Evolutionary conservation across 148 eudicot species (phyloP).

Genomic region (Salicornia ramosissima): DNA sequence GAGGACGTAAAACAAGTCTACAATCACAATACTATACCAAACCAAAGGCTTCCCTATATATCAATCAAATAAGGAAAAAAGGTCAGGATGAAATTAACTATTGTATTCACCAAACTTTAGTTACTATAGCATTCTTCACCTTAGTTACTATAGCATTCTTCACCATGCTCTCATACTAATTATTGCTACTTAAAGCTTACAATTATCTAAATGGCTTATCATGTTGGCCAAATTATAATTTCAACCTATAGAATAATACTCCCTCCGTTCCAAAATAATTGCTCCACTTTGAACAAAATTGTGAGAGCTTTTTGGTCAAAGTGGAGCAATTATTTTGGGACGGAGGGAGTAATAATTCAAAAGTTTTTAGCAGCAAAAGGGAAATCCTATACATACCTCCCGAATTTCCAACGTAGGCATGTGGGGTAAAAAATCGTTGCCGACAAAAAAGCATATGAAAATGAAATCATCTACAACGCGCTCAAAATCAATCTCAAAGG

Average conservation of each 20-base stretch:
- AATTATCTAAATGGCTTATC: neutral
- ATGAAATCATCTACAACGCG: conserved; percentile 86
- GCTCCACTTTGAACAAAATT: too few species aligned
- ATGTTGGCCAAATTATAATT: neutral
- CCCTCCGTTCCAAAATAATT: too few species aligned
- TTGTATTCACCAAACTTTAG: neutral
- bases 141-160: neutral
- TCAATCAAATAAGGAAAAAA: neutral
- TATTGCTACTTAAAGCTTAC: neutral
- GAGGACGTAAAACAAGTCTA: neutral
- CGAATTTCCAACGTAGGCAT: conserved; percentile 99
- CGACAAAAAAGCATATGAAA: conserved; percentile 96
- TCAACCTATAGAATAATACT: too few species aligned
- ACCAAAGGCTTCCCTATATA: neutral
- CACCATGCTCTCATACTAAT: too few species aligned
- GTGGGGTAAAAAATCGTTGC: conserved; percentile 95
- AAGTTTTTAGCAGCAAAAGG: neutral
- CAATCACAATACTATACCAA: neutral
- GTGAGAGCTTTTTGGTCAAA: too few species aligned
- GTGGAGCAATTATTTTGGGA: neutral
- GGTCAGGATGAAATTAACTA: neutral
- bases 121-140: neutral
- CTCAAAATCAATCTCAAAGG: conserved; percentile 69
- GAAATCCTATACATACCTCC: conserved; percentile 53
- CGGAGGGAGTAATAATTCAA: neutral